phyloP scores from a whole-genome alignment of 163 green algal genomes.

The Chlamydomonas reinhardtii region DNA sequence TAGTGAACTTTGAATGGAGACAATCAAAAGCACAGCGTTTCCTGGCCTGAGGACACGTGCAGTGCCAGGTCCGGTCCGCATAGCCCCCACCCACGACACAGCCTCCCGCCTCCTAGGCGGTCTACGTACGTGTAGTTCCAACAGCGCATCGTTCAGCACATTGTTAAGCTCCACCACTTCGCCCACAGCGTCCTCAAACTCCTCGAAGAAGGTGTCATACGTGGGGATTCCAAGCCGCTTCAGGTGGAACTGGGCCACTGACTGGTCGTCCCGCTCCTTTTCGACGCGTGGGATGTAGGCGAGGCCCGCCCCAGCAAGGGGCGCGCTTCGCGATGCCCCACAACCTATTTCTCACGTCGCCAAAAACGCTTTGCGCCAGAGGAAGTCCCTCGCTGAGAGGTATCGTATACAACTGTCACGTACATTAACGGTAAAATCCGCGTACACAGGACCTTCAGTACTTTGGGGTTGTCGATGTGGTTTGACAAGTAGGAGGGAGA shows the following conservation, averaged over 20 bases:
- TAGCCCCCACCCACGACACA: neutral
- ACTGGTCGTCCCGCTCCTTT: neutral
- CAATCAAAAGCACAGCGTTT: too few relatives aligned
- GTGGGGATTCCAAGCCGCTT: neutral
- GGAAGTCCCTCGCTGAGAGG: too few relatives aligned
- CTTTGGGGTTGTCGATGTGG: too few relatives aligned
- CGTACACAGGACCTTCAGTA: too few relatives aligned
- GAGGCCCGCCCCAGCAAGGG: neutral
- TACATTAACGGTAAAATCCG: too few relatives aligned
- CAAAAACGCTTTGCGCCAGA: too few relatives aligned
- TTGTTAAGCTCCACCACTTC: neutral
- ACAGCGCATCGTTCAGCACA: neutral
- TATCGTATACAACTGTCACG: too few relatives aligned
- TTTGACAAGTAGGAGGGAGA: too few relatives aligned
- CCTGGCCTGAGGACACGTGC: too few relatives aligned
- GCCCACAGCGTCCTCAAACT: neutral
- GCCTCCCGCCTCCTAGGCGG: neutral
- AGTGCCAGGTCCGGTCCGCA: too few relatives aligned
- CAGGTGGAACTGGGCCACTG: neutral
- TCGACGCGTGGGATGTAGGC: neutral
- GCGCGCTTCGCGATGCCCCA: too few relatives aligned
- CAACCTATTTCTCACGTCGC: neutral
- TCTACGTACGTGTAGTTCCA: neutral
- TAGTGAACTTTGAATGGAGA: too few relatives aligned
- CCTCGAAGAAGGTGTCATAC: neutral